Base-by-base conservation (phyloP, 768 basidiomycete species). In the Boletus rubroflammeus region DNA sequence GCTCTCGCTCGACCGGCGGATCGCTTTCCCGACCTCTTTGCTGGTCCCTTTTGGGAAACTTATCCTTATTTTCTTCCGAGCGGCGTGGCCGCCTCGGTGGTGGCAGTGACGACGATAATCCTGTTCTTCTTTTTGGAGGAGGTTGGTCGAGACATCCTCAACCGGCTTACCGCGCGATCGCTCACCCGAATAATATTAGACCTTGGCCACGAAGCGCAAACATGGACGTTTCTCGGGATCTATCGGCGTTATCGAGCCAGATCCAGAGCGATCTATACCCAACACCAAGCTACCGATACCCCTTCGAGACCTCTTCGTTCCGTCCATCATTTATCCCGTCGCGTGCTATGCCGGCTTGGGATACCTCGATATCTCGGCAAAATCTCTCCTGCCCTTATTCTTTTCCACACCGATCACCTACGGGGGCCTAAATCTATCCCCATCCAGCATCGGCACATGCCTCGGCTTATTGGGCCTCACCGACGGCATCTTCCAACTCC, bases 1-100 rank as follows among this genome's bases (percentile, higher is more conserved):
- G 72, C 72, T 17, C 74, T 85, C 46, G 73, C 79, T 53, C 74
- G 75, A 54, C 84, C 82, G 4, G 76, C 75, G 7, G 79, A 83
- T 48, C 75, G 71, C 10, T 84, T 78, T 59, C 82, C 82, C 1
- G 17, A 44, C 1, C 42, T 77, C 2, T 85, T 86, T 58, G 58
- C 71, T 17, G 71, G 69, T 29, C 58, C 72, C 11, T 83, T 85
- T 60, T 76, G 81, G 69, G 68, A 71, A 49, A 67, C 71, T 29
- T 79, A 83, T 54, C 84, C 83, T 3, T 72, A 79, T 75, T 87
- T 88, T 64, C 75, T 89, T 29, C 82, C 86, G 1, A 86, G 84
- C 59, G 76, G 79, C 6, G 78, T 83, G 8, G 73, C 83, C 2
- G 83, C 83, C 1, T 77, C 79, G 0, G 76, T 81, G 55, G 72